Evolutionary conservation across 495 filamentous ascomycete species (phyloP).

Genomic region (Hypoxylon crocopeplum): DNA sequence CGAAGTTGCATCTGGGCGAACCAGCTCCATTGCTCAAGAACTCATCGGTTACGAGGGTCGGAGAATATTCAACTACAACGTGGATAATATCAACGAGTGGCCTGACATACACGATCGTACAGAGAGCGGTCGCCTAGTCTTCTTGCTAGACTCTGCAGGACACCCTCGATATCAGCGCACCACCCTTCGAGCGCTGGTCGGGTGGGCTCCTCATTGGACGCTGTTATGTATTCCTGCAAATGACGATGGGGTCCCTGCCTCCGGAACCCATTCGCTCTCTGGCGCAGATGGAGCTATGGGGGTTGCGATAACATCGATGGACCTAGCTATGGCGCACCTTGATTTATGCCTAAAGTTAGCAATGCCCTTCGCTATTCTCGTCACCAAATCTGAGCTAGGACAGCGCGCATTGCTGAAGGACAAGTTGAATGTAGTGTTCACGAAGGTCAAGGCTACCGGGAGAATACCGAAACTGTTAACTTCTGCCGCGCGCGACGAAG

Average conservation of each 20-base stretch:
- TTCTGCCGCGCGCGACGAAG: slow-evolving; percentile 45
- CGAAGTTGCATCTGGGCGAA: slow-evolving; percentile 88
- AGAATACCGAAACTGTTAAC: slow-evolving; percentile 75
- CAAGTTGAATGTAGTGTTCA: slow-evolving; percentile 76
- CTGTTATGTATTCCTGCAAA: slow-evolving; percentile 87
- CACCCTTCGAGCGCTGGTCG: slow-evolving; percentile 83
- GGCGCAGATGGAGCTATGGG: slow-evolving; percentile 52
- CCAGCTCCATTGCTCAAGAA: slow-evolving; percentile 91
- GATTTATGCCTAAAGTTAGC: slow-evolving; percentile 82
- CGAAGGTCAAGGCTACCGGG: slow-evolving; percentile 74
- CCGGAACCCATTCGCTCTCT: slow-evolving; percentile 58
- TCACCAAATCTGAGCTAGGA: slow-evolving; percentile 91
- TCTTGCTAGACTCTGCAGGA: slow-evolving; percentile 89
- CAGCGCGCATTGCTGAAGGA: slow-evolving; percentile 70
- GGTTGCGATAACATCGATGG: slow-evolving; percentile 56
- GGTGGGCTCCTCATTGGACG: slow-evolving; percentile 96
- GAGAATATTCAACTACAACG: slow-evolving; percentile 85
- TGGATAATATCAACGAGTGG: slow-evolving; percentile 89
- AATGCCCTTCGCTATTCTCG: slow-evolving; percentile 76
- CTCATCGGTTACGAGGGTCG: slow-evolving; percentile 78
- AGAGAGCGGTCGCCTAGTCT: slow-evolving; percentile 75
- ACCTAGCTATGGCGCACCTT: slow-evolving; percentile 81
- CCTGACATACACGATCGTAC: slow-evolving; percentile 88
- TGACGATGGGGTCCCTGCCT: slow-evolving; percentile 60
- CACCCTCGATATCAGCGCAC: slow-evolving; percentile 87